A percentile compares a stretch with the other conserved stretches of the same genome.
Evolutionary conservation across 257 asterid genomes (phyloP).

Genomic region (Agastache rugosa): DNA sequence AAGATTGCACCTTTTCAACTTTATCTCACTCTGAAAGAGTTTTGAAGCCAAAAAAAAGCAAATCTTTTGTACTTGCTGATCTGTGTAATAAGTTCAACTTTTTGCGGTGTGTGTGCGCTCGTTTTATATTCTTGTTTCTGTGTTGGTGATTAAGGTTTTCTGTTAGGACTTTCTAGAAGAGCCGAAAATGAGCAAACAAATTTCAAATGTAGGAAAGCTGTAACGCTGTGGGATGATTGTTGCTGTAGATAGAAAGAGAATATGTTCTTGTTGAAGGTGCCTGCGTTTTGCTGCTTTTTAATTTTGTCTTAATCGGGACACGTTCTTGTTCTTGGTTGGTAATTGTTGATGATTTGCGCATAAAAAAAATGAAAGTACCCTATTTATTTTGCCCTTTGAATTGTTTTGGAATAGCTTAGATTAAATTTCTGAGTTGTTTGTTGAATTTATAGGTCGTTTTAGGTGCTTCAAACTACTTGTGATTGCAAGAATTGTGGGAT

Average conservation of each 20-base stretch:
- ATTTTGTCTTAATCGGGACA: constrained; percentile 44
- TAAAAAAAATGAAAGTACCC: constrained; percentile 48
- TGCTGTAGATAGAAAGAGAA: constrained; percentile 48
- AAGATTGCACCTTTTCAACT: constrained; percentile 57
- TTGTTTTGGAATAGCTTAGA: constrained; percentile 24
- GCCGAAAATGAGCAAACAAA: constrained; percentile 38
- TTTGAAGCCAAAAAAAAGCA: constrained; percentile 43
- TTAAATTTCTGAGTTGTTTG: constrained; percentile 19
- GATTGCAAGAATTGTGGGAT: constrained; percentile 29
- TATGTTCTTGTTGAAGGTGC: constrained; percentile 49
- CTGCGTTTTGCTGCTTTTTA: constrained; percentile 36
- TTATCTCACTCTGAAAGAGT: constrained; percentile 36
- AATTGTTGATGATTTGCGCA: constrained; percentile 43
- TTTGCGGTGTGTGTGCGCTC: constrained; percentile 15
- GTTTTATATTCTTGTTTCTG: constrained; percentile 32
- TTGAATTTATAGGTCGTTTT: constrained; percentile 17
- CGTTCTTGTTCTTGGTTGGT: constrained; percentile 42
- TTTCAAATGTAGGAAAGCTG: constrained; percentile 35
- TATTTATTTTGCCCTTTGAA: constrained; percentile 33
- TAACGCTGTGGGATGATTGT: constrained; percentile 39
- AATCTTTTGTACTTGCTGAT: constrained; percentile 49
- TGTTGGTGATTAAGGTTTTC: constrained; percentile 53
- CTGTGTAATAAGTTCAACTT: constrained; percentile 43
- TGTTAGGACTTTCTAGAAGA: constrained; percentile 49
- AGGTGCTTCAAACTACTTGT: constrained; percentile 29